These are phyloP conservation scores for Glycine latifolia DNA, from an alignment of 306 rosid species.

Conservation along the genomic window DNA sequence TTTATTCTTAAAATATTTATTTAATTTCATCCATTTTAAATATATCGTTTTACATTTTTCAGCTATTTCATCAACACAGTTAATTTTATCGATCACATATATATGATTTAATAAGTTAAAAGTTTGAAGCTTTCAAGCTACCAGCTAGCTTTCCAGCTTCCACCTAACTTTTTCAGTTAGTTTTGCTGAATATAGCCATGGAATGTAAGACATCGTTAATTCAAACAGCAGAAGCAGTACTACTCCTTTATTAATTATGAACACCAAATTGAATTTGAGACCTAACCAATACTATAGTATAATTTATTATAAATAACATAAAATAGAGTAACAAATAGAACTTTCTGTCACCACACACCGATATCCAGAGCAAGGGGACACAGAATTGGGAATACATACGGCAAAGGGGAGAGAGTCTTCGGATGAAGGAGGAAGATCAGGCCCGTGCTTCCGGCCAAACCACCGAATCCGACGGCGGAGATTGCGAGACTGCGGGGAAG, in stretches of 20 bases:
- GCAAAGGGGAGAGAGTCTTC: slow-evolving; percentile 61
- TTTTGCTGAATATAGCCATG: too few species aligned
- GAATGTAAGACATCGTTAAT: neutral
- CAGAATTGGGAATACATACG: slow-evolving; percentile 47
- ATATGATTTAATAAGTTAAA: too few species aligned
- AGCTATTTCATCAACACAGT: too few species aligned
- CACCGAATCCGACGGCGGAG: slow-evolving; percentile 78
- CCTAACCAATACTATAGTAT: slow-evolving; percentile 18
- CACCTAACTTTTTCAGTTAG: too few species aligned
- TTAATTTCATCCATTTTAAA: too few species aligned
- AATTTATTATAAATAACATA: neutral
- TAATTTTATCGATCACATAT: too few species aligned
- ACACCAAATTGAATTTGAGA: slow-evolving; percentile 2
- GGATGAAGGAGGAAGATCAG: slow-evolving; percentile 64
- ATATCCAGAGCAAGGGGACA: neutral
- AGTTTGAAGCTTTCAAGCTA: too few species aligned
- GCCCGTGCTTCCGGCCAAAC: slow-evolving; percentile 78
- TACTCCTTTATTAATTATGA: slow-evolving; percentile 7
- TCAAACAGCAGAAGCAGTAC: neutral
- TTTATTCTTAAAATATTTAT: too few species aligned
- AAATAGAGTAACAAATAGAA: neutral
- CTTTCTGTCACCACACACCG: neutral
- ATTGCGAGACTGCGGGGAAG: slow-evolving; percentile 64
- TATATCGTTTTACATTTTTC: too few species aligned
- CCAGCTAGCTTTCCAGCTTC: too few species aligned